Evolutionary conservation across 2,329 filamentous ascomycete species (phyloP).

Genomic region (Dendryphion nanum): DNA sequence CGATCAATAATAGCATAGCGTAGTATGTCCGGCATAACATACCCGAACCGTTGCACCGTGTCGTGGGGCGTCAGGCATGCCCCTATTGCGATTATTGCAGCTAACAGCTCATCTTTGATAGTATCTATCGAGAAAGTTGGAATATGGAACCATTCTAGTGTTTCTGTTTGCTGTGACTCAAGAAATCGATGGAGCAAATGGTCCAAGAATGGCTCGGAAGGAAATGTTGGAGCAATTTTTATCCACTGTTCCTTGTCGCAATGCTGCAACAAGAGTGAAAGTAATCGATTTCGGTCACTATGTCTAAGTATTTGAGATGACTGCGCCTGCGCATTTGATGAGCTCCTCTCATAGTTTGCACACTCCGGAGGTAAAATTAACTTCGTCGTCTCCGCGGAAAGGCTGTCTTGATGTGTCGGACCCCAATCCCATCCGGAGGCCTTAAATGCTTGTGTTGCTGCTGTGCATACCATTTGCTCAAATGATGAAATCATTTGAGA

Average conservation of each 20-base stretch:
- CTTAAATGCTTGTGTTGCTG: not conserved
- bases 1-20: not conserved
- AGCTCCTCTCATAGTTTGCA: constrained; percentile 35
- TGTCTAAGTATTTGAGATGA: not conserved
- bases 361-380: not conserved
- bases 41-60: not conserved
- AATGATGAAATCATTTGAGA: not conserved
- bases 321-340: constrained; percentile 3
- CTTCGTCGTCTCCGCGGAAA: not conserved
- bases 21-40: not conserved
- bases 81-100: not conserved
- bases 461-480: constrained; percentile 1
- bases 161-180: not conserved
- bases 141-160: not conserved
- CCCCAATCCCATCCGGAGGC: not conserved
- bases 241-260: not conserved
- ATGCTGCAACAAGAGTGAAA: not conserved
- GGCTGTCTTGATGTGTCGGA: not conserved
- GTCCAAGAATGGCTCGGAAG: not conserved
- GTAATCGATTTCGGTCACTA: not conserved
- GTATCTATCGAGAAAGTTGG: not conserved
- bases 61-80: not conserved
- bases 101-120: not conserved
- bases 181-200: constrained; percentile 1
- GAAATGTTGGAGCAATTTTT: not conserved